Conservation (phyloP, 768 basidiomycete species). For the Calocera cornea region DNA sequence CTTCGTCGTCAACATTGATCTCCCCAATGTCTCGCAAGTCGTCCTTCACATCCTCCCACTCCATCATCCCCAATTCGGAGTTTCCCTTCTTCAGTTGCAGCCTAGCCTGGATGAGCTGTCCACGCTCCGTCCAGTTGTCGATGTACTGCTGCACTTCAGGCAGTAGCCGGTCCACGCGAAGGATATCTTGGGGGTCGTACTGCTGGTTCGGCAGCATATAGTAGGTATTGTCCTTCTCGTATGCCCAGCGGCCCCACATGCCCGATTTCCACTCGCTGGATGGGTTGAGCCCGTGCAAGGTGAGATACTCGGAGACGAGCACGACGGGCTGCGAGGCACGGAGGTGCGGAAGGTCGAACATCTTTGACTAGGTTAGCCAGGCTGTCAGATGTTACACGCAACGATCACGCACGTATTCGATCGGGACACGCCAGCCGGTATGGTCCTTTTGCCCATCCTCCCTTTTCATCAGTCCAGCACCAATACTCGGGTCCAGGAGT, state of each 20-base stretch:
- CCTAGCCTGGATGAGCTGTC: constrained; percentile 12
- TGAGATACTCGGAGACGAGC: constrained; percentile 33
- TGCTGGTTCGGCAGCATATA: constrained; percentile 29
- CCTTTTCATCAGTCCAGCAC: not conserved
- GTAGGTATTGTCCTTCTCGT: constrained; percentile 24
- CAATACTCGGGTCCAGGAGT: not conserved
- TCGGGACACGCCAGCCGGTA: constrained; percentile 28
- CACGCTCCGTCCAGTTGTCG: constrained; percentile 20
- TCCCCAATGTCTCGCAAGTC: constrained; percentile 13
- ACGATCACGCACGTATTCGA: constrained; percentile 14
- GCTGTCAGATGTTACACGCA: not conserved
- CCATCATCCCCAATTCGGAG: constrained; percentile 18
- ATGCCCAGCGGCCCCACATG: constrained; percentile 27
- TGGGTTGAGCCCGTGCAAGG: constrained; percentile 27
- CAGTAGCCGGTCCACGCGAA: constrained; percentile 29
- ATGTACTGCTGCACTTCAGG: constrained; percentile 14
- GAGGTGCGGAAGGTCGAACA: constrained; percentile 34
- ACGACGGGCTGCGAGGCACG: constrained; percentile 29
- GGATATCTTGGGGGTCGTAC: constrained; percentile 28
- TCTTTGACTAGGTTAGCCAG: constrained; percentile 12
- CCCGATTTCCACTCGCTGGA: constrained; percentile 28
- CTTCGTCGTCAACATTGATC: constrained; percentile 18
- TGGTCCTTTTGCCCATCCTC: constrained; percentile 13
- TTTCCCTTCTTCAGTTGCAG: constrained; percentile 17
- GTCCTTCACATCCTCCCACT: constrained; percentile 22